Evolutionary conservation across 2,329 filamentous ascomycete genomes (phyloP), one percentile per base, ranked within the genome.

Genomic region (Aquanectria penicillioides): DNA sequence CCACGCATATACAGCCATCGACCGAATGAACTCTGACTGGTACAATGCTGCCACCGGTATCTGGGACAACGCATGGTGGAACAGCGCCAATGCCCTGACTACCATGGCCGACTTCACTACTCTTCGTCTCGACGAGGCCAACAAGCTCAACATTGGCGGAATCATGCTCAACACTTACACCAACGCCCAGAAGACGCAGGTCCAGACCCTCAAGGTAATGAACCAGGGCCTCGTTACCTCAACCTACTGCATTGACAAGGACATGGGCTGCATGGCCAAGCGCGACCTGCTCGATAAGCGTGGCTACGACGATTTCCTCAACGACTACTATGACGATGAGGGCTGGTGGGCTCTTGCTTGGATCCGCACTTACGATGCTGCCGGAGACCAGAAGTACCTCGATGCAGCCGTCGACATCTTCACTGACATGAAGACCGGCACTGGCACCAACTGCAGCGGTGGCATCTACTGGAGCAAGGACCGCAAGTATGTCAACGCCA

Each of bases 31-130:
- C 65, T 59, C 64, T 3, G 64, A 73, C 13, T 91, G 85, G 83
- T 91, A 91, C 72, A 83, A 89, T 68, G 56, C 74, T 3, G 68
- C 70, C 5, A 86, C 81, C 1, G 89, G 90, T 4, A 77, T 90
- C 11, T 92, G 87, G 87, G 75, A 85, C 52, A 82, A 83, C 0
- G 81, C 83, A 7, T 93, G 90, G 90, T 93, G 90, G 90, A 91
- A 92, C 69, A 83, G 83, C 50, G 90, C 85, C 38, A 92, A 91
- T 69, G 81, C 82, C 56, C 76, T 92, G 58, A 90, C 87, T 0
- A 82, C 81, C 3, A 73, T 92, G 15, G 83, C 81, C 48, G 86
- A 91, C 69, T 83, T 82, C 69, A 74, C 78, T 4, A 52, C 59
- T 10, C 60, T 79, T 8, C 72, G 75, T 36, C 64, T 70, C 1